Conservation (phyloP, 345 rosid species). For the Linum usitatissimum region DNA sequence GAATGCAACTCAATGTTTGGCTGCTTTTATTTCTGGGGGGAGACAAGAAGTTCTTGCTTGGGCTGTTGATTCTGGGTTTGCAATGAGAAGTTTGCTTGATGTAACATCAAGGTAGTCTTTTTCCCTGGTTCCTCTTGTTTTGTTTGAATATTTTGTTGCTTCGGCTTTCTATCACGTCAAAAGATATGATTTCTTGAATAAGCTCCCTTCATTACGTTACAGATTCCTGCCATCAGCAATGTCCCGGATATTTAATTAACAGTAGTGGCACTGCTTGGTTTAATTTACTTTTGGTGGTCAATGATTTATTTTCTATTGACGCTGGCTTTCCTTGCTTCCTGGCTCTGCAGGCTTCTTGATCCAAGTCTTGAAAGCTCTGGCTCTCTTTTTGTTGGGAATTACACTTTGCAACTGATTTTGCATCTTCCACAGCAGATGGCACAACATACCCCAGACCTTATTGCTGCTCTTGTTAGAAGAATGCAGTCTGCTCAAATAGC, state of each 20-base stretch:
- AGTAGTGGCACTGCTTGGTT: not conserved
- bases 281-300: not conserved
- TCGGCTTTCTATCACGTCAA: not conserved
- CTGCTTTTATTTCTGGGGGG: constrained; percentile 66
- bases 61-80: constrained; percentile 65
- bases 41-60: constrained; percentile 65
- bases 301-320: not conserved
- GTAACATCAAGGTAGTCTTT: constrained; percentile 65
- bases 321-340: constrained; percentile 7
- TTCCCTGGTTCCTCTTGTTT: not conserved
- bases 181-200: too few species aligned
- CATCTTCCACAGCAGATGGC: constrained; percentile 86
- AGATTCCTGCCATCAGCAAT: not conserved
- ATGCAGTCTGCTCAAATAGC: constrained; percentile 75
- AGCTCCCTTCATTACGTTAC: too few species aligned
- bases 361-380: constrained; percentile 87
- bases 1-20: constrained; percentile 93
- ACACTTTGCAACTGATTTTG: constrained; percentile 82
- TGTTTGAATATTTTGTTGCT: not conserved
- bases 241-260: too few species aligned
- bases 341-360: constrained; percentile 66
- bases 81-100: constrained; percentile 88
- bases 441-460: constrained; percentile 56
- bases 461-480: constrained; percentile 78
- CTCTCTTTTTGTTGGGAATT: constrained; percentile 84